These are phyloP conservation scores for Yamadazyma laniorum DNA, from an alignment of 805 yeast genomes.

Conservation along the genomic window DNA sequence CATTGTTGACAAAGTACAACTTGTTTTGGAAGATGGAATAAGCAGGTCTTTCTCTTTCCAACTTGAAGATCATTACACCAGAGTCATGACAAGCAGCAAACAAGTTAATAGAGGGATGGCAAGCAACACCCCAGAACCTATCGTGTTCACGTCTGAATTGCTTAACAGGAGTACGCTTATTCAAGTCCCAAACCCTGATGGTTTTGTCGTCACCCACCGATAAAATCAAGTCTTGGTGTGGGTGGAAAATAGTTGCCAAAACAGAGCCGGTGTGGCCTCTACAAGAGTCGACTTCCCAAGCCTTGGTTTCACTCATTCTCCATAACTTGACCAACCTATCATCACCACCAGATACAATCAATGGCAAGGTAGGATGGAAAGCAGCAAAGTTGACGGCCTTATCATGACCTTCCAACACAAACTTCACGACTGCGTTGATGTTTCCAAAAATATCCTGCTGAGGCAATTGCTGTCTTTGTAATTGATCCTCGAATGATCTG, in stretches of 20 bases:
- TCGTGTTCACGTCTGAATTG: conserved; percentile 92
- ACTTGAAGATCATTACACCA: conserved; percentile 96
- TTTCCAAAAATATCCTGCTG: conserved; percentile 94
- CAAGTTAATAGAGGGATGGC: conserved; percentile 87
- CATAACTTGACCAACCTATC: conserved; percentile 93
- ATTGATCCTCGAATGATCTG: conserved; percentile 52
- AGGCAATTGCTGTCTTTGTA: conserved; percentile 61
- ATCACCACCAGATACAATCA: conserved; percentile 94
- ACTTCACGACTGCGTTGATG: conserved; percentile 91
- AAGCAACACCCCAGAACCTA: conserved; percentile 88
- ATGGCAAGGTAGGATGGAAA: conserved; percentile 94
- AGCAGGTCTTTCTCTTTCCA: conserved; percentile 98
- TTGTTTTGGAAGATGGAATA: conserved; percentile 67
- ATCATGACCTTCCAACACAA: conserved; percentile 95
- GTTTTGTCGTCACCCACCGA: conserved; percentile 97
- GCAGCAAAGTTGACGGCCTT: conserved; percentile 99
- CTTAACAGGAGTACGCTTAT: conserved; percentile 88
- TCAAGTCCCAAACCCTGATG: conserved; percentile 93
- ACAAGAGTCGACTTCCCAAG: conserved; percentile 99
- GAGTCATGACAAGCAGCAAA: conserved; percentile 97
- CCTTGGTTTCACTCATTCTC: conserved; percentile 97
- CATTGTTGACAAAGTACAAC: conserved; percentile 73
- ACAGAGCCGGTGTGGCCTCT: conserved; percentile 97
- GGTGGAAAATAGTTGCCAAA: conserved; percentile 86
- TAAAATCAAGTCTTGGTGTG: conserved; percentile 84